Base-by-base conservation (phyloP, 1,284 basidiomycete species). In the Sutorius eximius region DNA sequence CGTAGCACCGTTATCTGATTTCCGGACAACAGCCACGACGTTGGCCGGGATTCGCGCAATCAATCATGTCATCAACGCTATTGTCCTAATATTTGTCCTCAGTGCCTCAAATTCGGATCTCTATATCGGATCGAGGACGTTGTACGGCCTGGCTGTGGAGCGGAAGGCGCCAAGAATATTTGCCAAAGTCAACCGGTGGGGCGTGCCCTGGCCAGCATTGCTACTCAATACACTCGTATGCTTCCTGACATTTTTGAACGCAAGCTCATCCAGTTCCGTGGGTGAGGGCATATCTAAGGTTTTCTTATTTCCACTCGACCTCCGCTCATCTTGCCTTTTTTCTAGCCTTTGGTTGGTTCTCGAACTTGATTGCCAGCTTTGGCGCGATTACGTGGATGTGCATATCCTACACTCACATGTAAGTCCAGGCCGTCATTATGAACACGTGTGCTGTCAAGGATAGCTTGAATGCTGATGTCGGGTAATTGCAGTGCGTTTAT, bases 51-150 rank as follows among this genome's bases (percentile, higher is more conserved):
- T 86, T 71, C 75, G 77, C 53, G 74, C 74, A 29, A 72, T 86
- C 16, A 81, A 83, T 46, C 77, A 78, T 60, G 72, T 77, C 69
- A 81, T 86, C 68, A 86, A 88, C 62, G 82, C 83, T n/a, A 75
- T 75, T 45, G 79, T 88, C 52, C 67, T 86, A 34, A 76, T 81
- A 42, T 81, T 81, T 52, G 84, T 85, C 3, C 78, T 79, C 59
- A 82, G 81, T 20, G 81, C 85, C 7, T 83, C 79, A 0, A 82
- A 79, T 61, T 77, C 77, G 13, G 78, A 82, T 58, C 64, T 86
- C 52, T 86, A 81, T 64, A 77, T 78, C 36, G 73, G 75, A 27
- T 79, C 78, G 36, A 76, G 83, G 50, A 77, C 76, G 16, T 67
- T 86, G 3, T 84, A 86, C 61, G 80, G 78, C 41, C 73, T 85